Percentiles rank a stretch among this genome's conserved stretches.
phyloP scores from a whole-genome alignment of 345 rosid species.

The Crucihimalaya himalaica region DNA sequence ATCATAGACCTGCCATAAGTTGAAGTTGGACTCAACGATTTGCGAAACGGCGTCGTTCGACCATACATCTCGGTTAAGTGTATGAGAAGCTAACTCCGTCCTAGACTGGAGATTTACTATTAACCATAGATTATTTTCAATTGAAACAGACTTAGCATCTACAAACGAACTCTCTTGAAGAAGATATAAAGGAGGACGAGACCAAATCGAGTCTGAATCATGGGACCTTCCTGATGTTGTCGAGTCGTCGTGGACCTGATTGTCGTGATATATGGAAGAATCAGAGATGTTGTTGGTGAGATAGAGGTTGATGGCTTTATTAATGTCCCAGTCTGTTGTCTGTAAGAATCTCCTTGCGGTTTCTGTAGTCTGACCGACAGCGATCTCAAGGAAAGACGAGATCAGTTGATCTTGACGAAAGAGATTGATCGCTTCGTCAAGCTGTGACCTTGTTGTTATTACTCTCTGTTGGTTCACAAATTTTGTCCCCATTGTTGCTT shows the following conservation, averaged over 20 bases:
- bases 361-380: constrained; percentile 16
- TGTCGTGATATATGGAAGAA: not conserved
- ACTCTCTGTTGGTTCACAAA: not conserved
- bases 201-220: not conserved
- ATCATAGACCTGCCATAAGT: constrained; percentile 5
- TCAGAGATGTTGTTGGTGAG: not conserved
- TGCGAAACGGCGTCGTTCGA: not conserved
- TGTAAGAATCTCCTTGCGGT: constrained; percentile 19
- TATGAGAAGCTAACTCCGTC: not conserved
- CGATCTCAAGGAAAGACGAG: constrained; percentile 29
- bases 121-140: not conserved
- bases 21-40: not conserved
- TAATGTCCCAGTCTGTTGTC: not conserved
- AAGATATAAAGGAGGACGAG: not conserved
- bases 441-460: not conserved
- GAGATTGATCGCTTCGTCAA: constrained; percentile 9
- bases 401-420: not conserved
- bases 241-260: not conserved
- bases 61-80: constrained; percentile 4
- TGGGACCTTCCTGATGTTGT: not conserved
- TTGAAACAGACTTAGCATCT: not conserved
- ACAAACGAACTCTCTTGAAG: not conserved
- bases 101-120: constrained; percentile 13
- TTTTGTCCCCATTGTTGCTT: not conserved
- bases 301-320: not conserved